Evolutionary conservation across 805 yeast species (phyloP), one percentile per base, ranked within the genome.

Genomic region (Ascoidea tarda): DNA sequence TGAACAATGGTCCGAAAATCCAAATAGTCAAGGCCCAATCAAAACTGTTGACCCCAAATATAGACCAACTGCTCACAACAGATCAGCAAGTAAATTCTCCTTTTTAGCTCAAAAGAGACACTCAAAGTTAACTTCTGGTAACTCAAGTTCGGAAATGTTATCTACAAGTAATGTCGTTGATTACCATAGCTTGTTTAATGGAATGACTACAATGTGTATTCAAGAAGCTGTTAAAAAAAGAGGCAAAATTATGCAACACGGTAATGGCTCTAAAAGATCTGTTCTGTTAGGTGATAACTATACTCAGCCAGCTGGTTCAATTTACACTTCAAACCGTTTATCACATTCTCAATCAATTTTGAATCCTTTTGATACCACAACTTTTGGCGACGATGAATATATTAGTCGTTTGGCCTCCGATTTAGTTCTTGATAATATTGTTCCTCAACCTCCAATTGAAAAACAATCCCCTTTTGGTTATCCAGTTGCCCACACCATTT

Each of bases 371-470:
- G 58, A 53, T 32, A 47, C 53, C 28, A 28, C 31, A 31, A 38
- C 44, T 14, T 33, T 32, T 6, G 46, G 46, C 6, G 50, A 12
- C 6, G 32, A 69, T 46, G 66, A 59, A 44, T 60, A 67, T 6
- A 64, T 76, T 5, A 71, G 69, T 38, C 74, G 82, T 3, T 66
- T 86, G 57, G 77, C 80, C 46, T 71, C 82, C 1, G 79, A 77
- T 51, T 63, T 81, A 16, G 75, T 84, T 53, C 87, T 82, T 59
- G 85, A 89, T 8, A 86, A 85, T 61, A 86, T 80, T 33, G 85
- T 90, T 14, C 87, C 95, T 1, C 98, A 91, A 64, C 97, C 98
- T 0, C 96, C 96, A 1, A 77, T 81, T 16, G 85, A 78, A 55
- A 90, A 80, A 70, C 90, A 86, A 72, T 8, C 44, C 14, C 98